Evolutionary conservation across 2,329 filamentous ascomycete genomes (phyloP).

Genomic region (Botryotinia convoluta): DNA sequence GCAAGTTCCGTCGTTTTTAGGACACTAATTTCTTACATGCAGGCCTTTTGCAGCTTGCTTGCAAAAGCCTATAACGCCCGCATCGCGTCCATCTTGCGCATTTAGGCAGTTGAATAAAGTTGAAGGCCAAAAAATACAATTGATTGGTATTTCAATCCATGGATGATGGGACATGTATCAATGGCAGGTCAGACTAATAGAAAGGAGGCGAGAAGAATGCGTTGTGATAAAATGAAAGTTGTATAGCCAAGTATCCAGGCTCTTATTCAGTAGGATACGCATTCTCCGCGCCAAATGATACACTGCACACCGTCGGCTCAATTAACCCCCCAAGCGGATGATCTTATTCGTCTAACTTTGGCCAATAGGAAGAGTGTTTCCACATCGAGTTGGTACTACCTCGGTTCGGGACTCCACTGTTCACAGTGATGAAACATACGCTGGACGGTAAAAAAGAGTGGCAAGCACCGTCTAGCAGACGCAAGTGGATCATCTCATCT

Average conservation of each 20-base stretch:
- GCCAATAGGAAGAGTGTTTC: slow-evolving; percentile 1
- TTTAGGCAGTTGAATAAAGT: slow-evolving; percentile 8
- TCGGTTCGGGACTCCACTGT: slow-evolving; percentile 12
- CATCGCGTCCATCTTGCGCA: neutral
- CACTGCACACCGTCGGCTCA: slow-evolving; percentile 2
- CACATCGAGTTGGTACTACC: neutral
- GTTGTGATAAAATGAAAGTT: neutral
- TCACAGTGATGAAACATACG: slow-evolving; percentile 20
- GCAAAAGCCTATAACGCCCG: neutral
- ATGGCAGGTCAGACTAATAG: neutral
- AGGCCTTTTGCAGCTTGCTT: slow-evolving; percentile 1
- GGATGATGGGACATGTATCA: neutral
- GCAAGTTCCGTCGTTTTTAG: slow-evolving; percentile 1
- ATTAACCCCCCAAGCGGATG: neutral
- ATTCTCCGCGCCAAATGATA: slow-evolving; percentile 14
- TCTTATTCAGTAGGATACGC: neutral
- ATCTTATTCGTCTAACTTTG: slow-evolving; percentile 4
- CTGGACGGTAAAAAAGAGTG: slow-evolving; percentile 7
- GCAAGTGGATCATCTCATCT: slow-evolving; percentile 12
- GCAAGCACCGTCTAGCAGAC: slow-evolving; percentile 8
- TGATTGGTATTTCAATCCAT: neutral
- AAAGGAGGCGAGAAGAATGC: neutral
- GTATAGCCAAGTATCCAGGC: neutral
- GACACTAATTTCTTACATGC: slow-evolving; percentile 14
- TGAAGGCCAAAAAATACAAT: neutral